Evolutionary conservation across 352 stramenopile genomes (phyloP), one percentile per base, ranked within the genome.

Genomic region (Phytophthora sp.): DNA sequence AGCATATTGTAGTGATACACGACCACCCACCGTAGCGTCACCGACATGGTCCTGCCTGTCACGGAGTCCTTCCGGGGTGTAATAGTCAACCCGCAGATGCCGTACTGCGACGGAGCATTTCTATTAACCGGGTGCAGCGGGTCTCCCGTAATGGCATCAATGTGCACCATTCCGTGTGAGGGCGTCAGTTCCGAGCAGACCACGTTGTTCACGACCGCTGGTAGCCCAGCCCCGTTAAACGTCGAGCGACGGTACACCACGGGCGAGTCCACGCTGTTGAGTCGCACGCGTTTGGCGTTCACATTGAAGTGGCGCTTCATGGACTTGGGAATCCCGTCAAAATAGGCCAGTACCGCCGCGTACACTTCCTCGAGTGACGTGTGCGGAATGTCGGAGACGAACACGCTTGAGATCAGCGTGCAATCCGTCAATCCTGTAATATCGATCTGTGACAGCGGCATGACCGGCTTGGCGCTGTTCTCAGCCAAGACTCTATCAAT

Each of bases 281-380:
- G 63, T 58, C 55, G 59, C 1, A 55, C 42, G n/a, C 63, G 69
- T 13, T 66, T 55, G 3, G 63, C 55, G 23, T 69, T 50, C 29
- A 75, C 58, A 44, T 66, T 69, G 31, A 78, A 67, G 57, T 81
- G 73, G 15, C 55, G 58, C 66, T 78, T 76, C 57, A 81, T 69
- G 16, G 63, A 63, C 51, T 42, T 66, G 47, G 66, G 66, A 20
- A 75, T 70, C 36, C 55, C 73, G 21, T 73, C 54, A 21, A 78
- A 76, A 24, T 80, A 77, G 9, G 61, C 47, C 53, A 72, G 23
- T 18, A 73, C 63, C 1, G 66, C 73, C 4, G 51, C 63, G 49
- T 79, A 79, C 18, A 79, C 70, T 9, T 74, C 57, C 31, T 76
- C 64, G 8, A 81, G 61, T 13, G 73, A 81, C 21, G 63, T 63